These are phyloP conservation scores for Mallotus japonicus DNA, from an alignment of 441 rosid genomes.

Conservation along the genomic window DNA sequence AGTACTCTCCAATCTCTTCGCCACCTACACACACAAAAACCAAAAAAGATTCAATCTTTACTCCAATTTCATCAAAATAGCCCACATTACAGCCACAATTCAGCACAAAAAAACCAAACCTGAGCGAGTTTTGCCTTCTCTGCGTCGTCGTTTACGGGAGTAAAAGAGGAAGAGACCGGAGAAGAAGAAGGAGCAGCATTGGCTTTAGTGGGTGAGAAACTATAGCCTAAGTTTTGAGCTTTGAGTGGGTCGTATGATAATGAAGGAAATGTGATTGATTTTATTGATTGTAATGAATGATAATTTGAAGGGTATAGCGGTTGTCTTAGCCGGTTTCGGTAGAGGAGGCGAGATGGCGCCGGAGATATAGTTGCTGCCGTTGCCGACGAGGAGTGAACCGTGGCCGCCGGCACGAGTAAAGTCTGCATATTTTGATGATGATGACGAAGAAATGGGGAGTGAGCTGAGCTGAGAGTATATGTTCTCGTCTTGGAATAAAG, in stretches of 20 bases:
- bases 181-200: conserved; percentile 33
- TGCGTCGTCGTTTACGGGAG: conserved; percentile 46
- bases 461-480: no score
- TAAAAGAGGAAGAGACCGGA: conserved; percentile 41
- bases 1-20: conserved; percentile 87
- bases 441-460: not conserved
- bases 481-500: no score
- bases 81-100: not conserved
- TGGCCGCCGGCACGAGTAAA: conserved; percentile 48
- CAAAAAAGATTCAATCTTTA: not conserved
- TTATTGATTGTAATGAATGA: conserved; percentile 23
- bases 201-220: conserved; percentile 19
- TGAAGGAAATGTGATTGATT: conserved; percentile 21
- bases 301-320: conserved; percentile 20
- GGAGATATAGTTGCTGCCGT: conserved; percentile 19
- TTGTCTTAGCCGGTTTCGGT: conserved; percentile 11
- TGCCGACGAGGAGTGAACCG: conserved; percentile 32
- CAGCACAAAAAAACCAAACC: conserved; percentile 34
- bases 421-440: conserved; percentile 47
- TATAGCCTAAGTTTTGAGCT: conserved; percentile 33
- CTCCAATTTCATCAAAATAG: no score
- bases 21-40: conserved; percentile 47
- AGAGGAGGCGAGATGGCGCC: conserved; percentile 4
- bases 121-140: conserved; percentile 83
- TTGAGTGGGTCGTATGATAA: conserved; percentile 29